A percentile compares a stretch with the other conserved stretches of the same genome.
phyloP scores from a whole-genome alignment of 441 rosid species.

The Eutrema salsugineum region DNA sequence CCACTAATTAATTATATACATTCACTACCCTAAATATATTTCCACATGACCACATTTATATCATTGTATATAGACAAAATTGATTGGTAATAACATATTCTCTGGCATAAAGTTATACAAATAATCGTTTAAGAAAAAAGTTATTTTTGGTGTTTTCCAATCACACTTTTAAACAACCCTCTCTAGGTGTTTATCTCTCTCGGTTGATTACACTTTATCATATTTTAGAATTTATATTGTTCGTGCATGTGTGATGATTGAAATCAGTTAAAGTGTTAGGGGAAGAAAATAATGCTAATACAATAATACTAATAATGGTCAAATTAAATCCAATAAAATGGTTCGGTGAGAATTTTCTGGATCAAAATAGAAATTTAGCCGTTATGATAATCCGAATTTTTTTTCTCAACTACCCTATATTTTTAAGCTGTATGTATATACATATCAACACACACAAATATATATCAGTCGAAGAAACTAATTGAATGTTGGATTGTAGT shows the following conservation, averaged over 20 bases:
- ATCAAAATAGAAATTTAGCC: slow-evolving; percentile 26
- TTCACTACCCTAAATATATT: background rate
- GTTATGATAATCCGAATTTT: slow-evolving; percentile 1
- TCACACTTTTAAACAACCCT: slow-evolving; percentile 14
- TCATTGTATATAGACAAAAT: background rate
- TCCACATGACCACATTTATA: background rate
- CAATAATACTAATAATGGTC: slow-evolving; percentile 3
- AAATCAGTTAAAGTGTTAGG: slow-evolving; percentile 8
- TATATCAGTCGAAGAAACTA: slow-evolving; percentile 8
- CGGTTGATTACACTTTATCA: slow-evolving; percentile 16
- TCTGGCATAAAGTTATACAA: background rate
- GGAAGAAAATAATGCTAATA: background rate
- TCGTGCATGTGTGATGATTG: slow-evolving; percentile 34
- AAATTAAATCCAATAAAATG: slow-evolving; percentile 13
- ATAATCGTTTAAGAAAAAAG: background rate
- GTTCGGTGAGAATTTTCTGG: slow-evolving; percentile 14
- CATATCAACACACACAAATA: background rate
- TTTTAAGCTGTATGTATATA: background rate
- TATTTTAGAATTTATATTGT: background rate
- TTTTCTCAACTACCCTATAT: background rate
- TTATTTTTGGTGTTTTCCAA: slow-evolving; percentile 8
- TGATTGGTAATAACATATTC: background rate
- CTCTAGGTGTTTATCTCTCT: slow-evolving; percentile 33
- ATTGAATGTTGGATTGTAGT: slow-evolving; percentile 23
- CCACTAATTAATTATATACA: background rate